These are phyloP conservation scores for Juncus inflexus DNA, from an alignment of 176 grass and related monocot species.

Conservation along the genomic window DNA sequence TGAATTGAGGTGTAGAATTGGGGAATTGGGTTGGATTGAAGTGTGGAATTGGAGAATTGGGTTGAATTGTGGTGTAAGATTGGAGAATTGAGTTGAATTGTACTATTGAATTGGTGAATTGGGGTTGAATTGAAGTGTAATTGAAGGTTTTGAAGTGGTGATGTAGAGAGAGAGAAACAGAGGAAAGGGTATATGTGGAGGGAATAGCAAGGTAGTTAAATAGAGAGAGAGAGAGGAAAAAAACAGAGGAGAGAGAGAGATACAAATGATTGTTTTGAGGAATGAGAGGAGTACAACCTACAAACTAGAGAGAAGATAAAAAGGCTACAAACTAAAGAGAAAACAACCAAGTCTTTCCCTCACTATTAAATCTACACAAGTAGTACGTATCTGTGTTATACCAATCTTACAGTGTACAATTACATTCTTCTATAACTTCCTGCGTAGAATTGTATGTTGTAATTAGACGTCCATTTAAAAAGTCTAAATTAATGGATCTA, in stretches of 20 bases:
- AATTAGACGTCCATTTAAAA: not conserved
- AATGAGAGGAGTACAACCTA: not conserved
- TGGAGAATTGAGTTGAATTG: slow-evolving; percentile 1
- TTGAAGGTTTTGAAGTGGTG: not conserved
- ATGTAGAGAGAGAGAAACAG: slow-evolving; percentile 14
- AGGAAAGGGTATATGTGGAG: slow-evolving; percentile 2
- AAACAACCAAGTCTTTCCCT: not conserved
- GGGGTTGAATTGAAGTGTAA: not conserved
- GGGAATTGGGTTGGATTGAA: no score
- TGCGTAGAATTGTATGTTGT: not conserved
- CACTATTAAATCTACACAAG: not conserved
- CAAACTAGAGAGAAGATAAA: not conserved
- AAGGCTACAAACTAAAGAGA: not conserved
- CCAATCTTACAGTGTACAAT: not conserved
- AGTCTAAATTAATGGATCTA: not conserved
- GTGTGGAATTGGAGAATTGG: no score
- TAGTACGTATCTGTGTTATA: not conserved
- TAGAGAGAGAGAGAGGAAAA: not conserved
- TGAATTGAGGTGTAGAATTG: no score
- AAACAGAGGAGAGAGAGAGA: not conserved
- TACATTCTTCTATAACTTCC: not conserved
- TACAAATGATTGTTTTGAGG: slow-evolving; percentile 8
- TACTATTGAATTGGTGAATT: not conserved
- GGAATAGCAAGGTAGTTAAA: slow-evolving; percentile 8
- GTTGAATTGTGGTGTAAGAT: not conserved